These are phyloP conservation scores for Apiosordaria backusii DNA, from an alignment of 495 filamentous ascomycete species.

Conservation along the genomic window DNA sequence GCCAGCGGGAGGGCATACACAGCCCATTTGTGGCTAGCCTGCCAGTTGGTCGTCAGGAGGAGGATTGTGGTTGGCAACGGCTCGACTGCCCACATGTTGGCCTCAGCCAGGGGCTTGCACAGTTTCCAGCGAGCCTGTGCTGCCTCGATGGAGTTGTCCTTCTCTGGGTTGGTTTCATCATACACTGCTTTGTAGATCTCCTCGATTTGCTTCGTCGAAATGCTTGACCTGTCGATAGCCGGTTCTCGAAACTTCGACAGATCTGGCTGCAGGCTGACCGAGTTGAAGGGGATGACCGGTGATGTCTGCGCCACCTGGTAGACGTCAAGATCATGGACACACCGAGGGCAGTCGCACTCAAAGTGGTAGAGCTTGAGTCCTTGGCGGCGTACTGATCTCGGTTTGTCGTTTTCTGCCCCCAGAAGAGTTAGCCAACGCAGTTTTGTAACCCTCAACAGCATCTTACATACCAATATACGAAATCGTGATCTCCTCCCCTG, in stretches of 20 bases:
- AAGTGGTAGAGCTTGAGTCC: constrained; percentile 43
- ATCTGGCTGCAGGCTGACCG: constrained; percentile 29
- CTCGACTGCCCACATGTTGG: constrained; percentile 40
- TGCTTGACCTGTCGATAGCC: constrained; percentile 23
- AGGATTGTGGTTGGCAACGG: constrained; percentile 34
- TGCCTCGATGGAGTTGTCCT: constrained; percentile 10
- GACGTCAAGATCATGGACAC: constrained; percentile 40
- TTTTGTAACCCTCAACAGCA: background rate
- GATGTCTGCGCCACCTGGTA: constrained; percentile 41
- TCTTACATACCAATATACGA: constrained; percentile 47
- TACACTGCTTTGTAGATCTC: constrained; percentile 25
- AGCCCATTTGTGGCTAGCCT: constrained; percentile 25
- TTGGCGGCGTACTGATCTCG: constrained; percentile 30
- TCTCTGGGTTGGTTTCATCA: constrained; percentile 1
- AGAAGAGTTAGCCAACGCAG: background rate
- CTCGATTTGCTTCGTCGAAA: constrained; percentile 22
- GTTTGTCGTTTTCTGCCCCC: constrained; percentile 33
- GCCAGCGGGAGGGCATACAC: constrained; percentile 35
- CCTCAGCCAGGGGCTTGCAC: constrained; percentile 36
- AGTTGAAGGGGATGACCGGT: constrained; percentile 38
- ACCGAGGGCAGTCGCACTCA: constrained; percentile 40
- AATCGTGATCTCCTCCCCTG: constrained; percentile 48
- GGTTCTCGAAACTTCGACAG: constrained; percentile 22
- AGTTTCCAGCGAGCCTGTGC: constrained; percentile 33
- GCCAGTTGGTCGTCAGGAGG: constrained; percentile 25